These are phyloP conservation scores for Lepidium africanum DNA, from an alignment of 345 rosid genomes.

Conservation along the genomic window DNA sequence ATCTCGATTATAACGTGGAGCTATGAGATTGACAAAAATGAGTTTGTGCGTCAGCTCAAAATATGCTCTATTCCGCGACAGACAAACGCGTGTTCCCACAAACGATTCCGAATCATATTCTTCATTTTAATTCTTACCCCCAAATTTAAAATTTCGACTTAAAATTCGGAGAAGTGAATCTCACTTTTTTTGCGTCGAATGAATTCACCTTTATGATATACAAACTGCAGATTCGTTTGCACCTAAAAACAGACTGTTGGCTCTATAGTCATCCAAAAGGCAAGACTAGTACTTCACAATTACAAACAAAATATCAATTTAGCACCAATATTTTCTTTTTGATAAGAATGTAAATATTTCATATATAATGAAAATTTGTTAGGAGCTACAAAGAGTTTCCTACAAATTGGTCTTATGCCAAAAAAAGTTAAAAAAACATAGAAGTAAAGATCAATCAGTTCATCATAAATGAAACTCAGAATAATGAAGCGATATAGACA, in stretches of 20 bases:
- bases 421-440: no score
- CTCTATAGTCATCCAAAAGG: slow-evolving; percentile 14
- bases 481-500: no score
- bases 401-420: no score
- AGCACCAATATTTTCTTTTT: no score
- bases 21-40: not conserved
- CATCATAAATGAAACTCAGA: no score
- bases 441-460: no score
- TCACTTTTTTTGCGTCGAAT: not conserved
- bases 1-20: not conserved
- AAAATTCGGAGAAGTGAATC: not conserved
- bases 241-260: not conserved
- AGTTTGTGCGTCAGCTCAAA: not conserved
- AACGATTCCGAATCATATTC: slow-evolving; percentile 23
- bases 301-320: no score
- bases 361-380: no score
- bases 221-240: slow-evolving; percentile 7
- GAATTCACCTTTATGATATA: not conserved
- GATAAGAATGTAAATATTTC: no score
- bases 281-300: not conserved
- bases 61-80: not conserved
- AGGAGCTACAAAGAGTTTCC: no score
- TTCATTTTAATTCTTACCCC: slow-evolving; percentile 2
- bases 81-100: slow-evolving; percentile 23
- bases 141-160: not conserved